Conservation (phyloP, 2,329 filamentous ascomycete genomes). For the Coniochaeta sp. region DNA sequence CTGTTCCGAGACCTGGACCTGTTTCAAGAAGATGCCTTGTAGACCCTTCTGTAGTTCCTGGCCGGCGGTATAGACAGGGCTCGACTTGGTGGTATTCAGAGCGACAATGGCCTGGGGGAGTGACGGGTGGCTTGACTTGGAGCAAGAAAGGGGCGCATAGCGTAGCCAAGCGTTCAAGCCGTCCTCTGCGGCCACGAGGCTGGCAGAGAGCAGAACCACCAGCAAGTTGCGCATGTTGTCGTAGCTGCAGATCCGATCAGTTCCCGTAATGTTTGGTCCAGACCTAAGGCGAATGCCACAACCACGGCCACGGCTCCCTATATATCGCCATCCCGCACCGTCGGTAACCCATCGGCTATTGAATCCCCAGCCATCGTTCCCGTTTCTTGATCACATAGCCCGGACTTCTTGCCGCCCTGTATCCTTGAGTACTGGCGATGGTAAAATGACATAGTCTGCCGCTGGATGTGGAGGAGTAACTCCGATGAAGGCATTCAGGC, state of each 20-base stretch:
- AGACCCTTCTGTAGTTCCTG: conserved; percentile 53
- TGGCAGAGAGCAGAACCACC: conserved; percentile 5
- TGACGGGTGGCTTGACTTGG: conserved; percentile 7
- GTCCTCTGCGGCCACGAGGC: conserved; percentile 45
- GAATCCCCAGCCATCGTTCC: not conserved
- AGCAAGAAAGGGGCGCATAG: conserved; percentile 43
- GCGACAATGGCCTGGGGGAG: conserved; percentile 15
- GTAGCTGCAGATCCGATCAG: not conserved
- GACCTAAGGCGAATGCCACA: no score
- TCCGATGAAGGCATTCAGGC: not conserved
- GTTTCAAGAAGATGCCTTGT: conserved; percentile 46
- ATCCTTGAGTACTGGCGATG: no score
- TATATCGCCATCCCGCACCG: not conserved
- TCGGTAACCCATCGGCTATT: not conserved
- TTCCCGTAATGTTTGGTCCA: no score
- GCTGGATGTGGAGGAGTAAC: no score
- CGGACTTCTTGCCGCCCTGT: not conserved
- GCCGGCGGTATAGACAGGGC: conserved; percentile 53
- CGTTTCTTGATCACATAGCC: not conserved
- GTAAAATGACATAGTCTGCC: no score
- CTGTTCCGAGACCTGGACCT: conserved; percentile 18
- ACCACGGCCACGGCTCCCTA: not conserved
- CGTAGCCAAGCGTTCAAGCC: conserved; percentile 58
- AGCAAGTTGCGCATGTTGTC: not conserved
- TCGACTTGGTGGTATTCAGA: conserved; percentile 40